phyloP scores from a whole-genome alignment of 2,329 filamentous ascomycete species.

The Aaosphaeria arxii region DNA sequence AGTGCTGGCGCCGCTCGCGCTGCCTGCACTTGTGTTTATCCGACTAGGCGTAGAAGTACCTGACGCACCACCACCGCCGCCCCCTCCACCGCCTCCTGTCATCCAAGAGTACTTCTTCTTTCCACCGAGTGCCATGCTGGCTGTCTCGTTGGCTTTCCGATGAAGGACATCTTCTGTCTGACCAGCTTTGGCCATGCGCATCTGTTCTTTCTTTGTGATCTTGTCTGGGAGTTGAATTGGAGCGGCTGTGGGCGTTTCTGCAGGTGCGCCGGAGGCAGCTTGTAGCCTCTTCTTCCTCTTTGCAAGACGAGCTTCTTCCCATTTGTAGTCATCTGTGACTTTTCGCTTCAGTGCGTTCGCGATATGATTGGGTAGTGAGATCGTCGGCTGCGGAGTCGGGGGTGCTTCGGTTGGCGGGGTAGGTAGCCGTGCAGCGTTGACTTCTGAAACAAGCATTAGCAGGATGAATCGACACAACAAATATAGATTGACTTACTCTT shows the following conservation, averaged over 20 bases:
- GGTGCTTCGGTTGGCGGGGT: slow-evolving; percentile 47
- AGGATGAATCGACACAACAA: no score
- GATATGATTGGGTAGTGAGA: slow-evolving; percentile 57
- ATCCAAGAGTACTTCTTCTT: slow-evolving; percentile 75
- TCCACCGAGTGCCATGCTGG: slow-evolving; percentile 70
- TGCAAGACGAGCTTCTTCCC: slow-evolving; percentile 62
- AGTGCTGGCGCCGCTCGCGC: slow-evolving; percentile 23
- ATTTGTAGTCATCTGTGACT: slow-evolving; percentile 57
- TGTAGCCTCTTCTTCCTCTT: slow-evolving; percentile 43
- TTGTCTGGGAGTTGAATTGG: slow-evolving; percentile 36
- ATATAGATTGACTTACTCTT: slow-evolving; percentile 21
- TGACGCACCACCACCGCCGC: slow-evolving; percentile 41
- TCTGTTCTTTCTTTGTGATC: slow-evolving; percentile 84
- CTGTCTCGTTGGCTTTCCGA: slow-evolving; percentile 81
- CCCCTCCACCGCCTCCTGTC: slow-evolving; percentile 50
- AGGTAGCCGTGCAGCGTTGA: slow-evolving; percentile 40
- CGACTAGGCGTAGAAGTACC: slow-evolving; percentile 29
- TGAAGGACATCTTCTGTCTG: slow-evolving; percentile 76
- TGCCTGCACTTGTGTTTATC: slow-evolving; percentile 28
- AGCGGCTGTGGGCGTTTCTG: slow-evolving; percentile 23
- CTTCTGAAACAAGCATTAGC: no score
- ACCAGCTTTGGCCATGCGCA: slow-evolving; percentile 69
- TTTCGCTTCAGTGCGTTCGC: slow-evolving; percentile 47
- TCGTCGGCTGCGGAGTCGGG: slow-evolving; percentile 49
- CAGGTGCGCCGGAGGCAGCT: slow-evolving; percentile 22